These are phyloP conservation scores for Cercospora sojina DNA, from an alignment of 2,329 filamentous ascomycete species.

Conservation along the genomic window DNA sequence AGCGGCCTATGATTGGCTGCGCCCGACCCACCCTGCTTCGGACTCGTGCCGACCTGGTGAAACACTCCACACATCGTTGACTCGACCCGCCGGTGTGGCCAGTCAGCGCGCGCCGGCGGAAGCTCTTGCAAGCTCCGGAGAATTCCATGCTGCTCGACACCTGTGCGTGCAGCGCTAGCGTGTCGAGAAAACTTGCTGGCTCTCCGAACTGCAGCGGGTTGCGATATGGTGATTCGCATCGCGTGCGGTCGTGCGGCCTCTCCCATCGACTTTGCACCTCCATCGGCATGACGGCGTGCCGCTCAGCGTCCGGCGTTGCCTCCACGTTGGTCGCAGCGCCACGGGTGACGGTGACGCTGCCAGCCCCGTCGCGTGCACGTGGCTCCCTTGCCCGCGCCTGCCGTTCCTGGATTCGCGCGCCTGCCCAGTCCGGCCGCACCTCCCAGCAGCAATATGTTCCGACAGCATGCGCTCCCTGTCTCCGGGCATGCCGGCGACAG, in stretches of 20 bases:
- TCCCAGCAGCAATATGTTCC: background rate
- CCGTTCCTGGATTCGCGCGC: background rate
- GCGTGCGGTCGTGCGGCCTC: background rate
- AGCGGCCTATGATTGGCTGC: slow-evolving; percentile 5
- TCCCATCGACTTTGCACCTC: background rate
- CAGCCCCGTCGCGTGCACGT: slow-evolving; percentile 9
- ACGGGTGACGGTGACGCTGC: background rate
- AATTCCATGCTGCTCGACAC: slow-evolving; percentile 23
- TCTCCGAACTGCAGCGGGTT: background rate
- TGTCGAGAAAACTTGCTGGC: slow-evolving; percentile 9
- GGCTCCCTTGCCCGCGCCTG: slow-evolving; percentile 7
- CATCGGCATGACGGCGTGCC: background rate
- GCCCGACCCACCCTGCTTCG: background rate
- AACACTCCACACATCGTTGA: slow-evolving; percentile 8
- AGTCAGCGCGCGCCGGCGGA: slow-evolving; percentile 7
- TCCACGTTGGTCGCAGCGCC: background rate
- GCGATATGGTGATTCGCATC: background rate
- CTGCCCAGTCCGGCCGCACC: background rate
- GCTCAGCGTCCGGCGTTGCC: background rate
- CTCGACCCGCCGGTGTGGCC: slow-evolving; percentile 14
- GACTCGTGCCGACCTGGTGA: slow-evolving; percentile 11
- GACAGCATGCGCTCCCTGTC: slow-evolving; percentile 10
- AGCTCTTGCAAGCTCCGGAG: slow-evolving; percentile 17
- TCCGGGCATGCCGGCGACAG: slow-evolving; percentile 13
- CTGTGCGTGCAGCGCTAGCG: slow-evolving; percentile 17